These are phyloP conservation scores for Withania somnifera DNA, from an alignment of 305 asterid species.

Conservation along the genomic window DNA sequence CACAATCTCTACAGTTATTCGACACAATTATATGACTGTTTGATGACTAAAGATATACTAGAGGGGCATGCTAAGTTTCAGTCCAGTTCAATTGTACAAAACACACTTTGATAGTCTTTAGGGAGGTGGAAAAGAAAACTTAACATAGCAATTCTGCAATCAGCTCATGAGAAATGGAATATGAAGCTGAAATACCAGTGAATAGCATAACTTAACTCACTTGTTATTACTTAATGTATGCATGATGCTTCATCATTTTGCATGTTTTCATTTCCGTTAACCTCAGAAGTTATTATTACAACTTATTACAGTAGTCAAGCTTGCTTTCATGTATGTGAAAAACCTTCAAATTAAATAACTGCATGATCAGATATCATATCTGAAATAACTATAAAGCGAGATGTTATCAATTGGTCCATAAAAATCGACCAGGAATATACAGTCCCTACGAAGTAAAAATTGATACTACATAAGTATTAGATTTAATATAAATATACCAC, in stretches of 20 bases:
- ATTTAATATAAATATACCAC: not conserved
- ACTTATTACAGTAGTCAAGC: not conserved
- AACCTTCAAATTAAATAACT: not conserved
- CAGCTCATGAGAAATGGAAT: conserved; percentile 6
- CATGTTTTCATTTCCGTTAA: not conserved
- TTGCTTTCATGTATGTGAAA: not conserved
- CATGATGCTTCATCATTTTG: not conserved
- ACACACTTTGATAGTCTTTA: not conserved
- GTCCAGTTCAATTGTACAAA: not conserved
- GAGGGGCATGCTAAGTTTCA: conserved; percentile 25
- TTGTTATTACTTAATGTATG: not conserved
- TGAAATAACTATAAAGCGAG: not conserved
- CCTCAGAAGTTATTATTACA: not conserved
- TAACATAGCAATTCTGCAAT: not conserved
- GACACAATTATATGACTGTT: conserved; percentile 16
- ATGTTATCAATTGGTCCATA: not conserved
- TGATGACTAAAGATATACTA: not conserved
- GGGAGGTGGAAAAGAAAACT: not conserved
- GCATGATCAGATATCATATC: not conserved
- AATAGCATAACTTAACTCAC: not conserved
- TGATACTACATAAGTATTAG: not conserved
- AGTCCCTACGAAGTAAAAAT: not conserved
- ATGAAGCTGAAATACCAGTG: conserved; percentile 7
- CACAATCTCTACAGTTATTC: conserved; percentile 7
- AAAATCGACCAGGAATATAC: not conserved